Base-by-base conservation (phyloP, 192 early-diverging fungal genomes). In the Coemansia sp. region DNA sequence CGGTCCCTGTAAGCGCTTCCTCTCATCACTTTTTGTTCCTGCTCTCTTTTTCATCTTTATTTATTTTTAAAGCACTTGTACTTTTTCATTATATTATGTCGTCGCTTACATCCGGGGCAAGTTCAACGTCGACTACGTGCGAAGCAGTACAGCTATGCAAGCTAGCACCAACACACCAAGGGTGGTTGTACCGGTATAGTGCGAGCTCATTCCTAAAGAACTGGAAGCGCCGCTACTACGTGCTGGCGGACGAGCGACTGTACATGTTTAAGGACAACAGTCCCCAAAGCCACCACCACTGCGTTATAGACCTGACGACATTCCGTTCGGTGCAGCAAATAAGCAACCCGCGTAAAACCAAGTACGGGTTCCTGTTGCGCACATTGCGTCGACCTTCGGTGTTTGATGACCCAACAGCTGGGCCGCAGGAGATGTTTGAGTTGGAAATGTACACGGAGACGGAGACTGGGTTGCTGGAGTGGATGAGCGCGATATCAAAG, bases 171-270 rank as follows among this genome's bases (percentile, higher is more conserved):
- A 71, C 66, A 28, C 37, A 76, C 50, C 42, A 75, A 60, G 79
- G 79, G 10, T 81, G 79, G 79, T 69, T 81, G 1, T 76, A 81
- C 70, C 66, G 67, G 48, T 70, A 71, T 67, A 76, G 73, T 70
- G 69, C 46, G 33, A 35, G 63, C 23, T 76, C 73, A 38, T 63
- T 80, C 35, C 36, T 75, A 24, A 68, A 69, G 60, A 55, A 48
- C 59, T 82, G 79, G 79, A 69, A 70, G 61, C 73, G 74, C 16
- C 70, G 79, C 36, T 82, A 63, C 56, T 69, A 73, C 59, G 79
- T 74, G 16, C 67, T 82, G 11, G 76, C 79, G 2, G 79, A 82
- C 50, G 74, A 76, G 70, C 70, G 73, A 6, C 60, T 82, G 23
- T 82, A 82, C 51, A 63, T 73, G 39, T 82, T 82, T 67, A 72